Conservation (phyloP, 495 filamentous ascomycete genomes). For the Podospora conica region DNA sequence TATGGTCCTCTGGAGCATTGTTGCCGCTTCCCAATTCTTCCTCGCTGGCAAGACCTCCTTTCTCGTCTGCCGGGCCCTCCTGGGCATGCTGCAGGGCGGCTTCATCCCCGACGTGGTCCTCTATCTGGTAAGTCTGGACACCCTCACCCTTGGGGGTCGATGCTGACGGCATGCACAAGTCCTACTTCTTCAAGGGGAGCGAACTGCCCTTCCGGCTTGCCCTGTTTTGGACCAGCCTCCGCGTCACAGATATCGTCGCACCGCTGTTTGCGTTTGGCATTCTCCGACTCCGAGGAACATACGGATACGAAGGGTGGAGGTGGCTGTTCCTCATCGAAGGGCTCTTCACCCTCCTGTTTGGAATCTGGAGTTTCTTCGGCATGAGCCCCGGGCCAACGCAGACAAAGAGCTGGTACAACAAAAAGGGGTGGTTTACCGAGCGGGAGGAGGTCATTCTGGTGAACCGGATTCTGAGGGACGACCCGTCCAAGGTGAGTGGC, state of each 20-base stretch:
- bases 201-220: slow-evolving; percentile 45
- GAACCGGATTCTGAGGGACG: slow-evolving; percentile 57
- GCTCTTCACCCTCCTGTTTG: slow-evolving; percentile 44
- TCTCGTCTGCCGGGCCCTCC: slow-evolving; percentile 32
- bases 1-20: slow-evolving; percentile 47
- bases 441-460: slow-evolving; percentile 54
- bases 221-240: slow-evolving; percentile 44
- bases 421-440: slow-evolving; percentile 55
- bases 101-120: slow-evolving; percentile 45
- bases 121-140: slow-evolving; percentile 27
- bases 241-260: slow-evolving; percentile 42
- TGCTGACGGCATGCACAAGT: slow-evolving; percentile 11
- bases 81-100: slow-evolving; percentile 43
- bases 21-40: slow-evolving; percentile 28
- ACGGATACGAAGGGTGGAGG: slow-evolving; percentile 51
- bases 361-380: slow-evolving; percentile 40
- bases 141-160: neutral
- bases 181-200: slow-evolving; percentile 49
- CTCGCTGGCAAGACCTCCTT: slow-evolving; percentile 31
- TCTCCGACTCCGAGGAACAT: slow-evolving; percentile 42
- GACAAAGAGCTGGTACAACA: slow-evolving; percentile 47
- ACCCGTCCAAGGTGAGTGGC: slow-evolving; percentile 52
- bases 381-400: slow-evolving; percentile 24
- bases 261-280: slow-evolving; percentile 45
- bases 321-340: slow-evolving; percentile 51